Evolutionary conservation across 108 stramenopile species (phyloP).

Genomic region (Chaetoceros muelleri): DNA sequence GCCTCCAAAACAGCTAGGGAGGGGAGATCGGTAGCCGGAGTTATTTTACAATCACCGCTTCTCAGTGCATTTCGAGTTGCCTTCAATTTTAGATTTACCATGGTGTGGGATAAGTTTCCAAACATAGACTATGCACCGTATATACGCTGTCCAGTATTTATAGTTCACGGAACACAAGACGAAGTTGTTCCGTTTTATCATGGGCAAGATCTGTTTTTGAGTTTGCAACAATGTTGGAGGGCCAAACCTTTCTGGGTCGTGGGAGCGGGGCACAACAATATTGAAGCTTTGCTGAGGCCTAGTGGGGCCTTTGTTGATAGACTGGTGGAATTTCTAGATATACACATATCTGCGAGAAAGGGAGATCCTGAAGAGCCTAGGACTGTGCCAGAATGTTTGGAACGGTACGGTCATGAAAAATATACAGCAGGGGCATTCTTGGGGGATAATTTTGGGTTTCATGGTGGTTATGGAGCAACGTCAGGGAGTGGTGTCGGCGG

Average conservation of each 20-base stretch:
- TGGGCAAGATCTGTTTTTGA: constrained; percentile 86
- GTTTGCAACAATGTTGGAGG: constrained; percentile 73
- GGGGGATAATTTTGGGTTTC: too few relatives aligned
- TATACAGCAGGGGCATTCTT: too few relatives aligned
- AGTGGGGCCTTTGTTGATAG: constrained; percentile 75
- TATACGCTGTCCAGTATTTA: constrained; percentile 85
- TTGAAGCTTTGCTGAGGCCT: constrained; percentile 76
- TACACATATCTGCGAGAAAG: constrained; percentile 67
- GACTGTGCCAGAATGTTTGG: constrained; percentile 62
- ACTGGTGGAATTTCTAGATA: constrained; percentile 71
- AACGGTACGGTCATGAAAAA: not conserved
- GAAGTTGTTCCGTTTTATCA: constrained; percentile 95
- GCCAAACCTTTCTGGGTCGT: constrained; percentile 88
- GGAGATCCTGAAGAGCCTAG: constrained; percentile 44
- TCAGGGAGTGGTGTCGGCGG: too few relatives aligned
- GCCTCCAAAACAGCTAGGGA: constrained; percentile 74
- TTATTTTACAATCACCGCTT: constrained; percentile 76
- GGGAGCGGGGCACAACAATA: constrained; percentile 89
- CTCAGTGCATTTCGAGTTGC: constrained; percentile 82
- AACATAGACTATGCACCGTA: constrained; percentile 82
- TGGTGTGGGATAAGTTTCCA: constrained; percentile 84
- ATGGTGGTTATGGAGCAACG: too few relatives aligned
- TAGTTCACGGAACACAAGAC: constrained; percentile 89
- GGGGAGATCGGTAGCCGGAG: constrained; percentile 72
- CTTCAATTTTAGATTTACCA: constrained; percentile 86